phyloP scores from a whole-genome alignment of 306 rosid genomes.

The Prunus mongolica region DNA sequence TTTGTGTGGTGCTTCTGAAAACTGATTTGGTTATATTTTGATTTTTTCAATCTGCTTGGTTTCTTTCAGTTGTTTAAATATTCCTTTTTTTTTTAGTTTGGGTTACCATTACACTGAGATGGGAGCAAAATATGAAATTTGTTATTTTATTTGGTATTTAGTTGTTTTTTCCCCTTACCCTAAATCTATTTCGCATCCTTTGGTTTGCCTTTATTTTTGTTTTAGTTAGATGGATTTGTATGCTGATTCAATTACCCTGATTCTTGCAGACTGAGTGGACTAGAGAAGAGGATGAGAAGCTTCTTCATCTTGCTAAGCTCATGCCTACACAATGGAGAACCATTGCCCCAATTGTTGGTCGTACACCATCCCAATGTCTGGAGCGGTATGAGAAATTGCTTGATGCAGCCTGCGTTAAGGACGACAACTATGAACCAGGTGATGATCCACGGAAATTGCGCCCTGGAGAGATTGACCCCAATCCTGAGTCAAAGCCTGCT shows the following conservation, averaged over 20 bases:
- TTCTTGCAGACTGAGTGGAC: slow-evolving; percentile 86
- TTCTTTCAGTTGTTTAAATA: not conserved
- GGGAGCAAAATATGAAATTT: not conserved
- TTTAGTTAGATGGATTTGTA: not conserved
- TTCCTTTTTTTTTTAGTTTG: not conserved
- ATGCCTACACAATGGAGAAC: slow-evolving; percentile 99
- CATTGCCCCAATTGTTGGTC: slow-evolving; percentile 91
- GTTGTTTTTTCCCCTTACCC: not conserved
- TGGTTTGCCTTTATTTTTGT: not conserved
- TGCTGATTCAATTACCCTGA: slow-evolving; percentile 11
- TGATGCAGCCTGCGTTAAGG: slow-evolving; percentile 93
- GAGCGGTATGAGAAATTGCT: slow-evolving; percentile 92
- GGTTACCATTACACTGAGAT: not conserved
- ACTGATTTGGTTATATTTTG: not conserved
- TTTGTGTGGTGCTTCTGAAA: not conserved
- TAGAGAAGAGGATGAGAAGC: slow-evolving; percentile 91
- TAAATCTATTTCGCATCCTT: no score
- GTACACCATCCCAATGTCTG: slow-evolving; percentile 89
- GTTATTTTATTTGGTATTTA: not conserved
- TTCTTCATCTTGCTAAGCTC: slow-evolving; percentile 93
- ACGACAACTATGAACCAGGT: slow-evolving; percentile 86
- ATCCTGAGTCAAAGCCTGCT: slow-evolving; percentile 92
- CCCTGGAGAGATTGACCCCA: slow-evolving; percentile 95
- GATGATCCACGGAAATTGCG: slow-evolving; percentile 90
- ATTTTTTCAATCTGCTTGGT: not conserved